A percentile compares a stretch with the other conserved stretches of the same genome.
Evolutionary conservation across 2,329 filamentous ascomycete species (phyloP).

Genomic region (Cordyceps farinosa): DNA sequence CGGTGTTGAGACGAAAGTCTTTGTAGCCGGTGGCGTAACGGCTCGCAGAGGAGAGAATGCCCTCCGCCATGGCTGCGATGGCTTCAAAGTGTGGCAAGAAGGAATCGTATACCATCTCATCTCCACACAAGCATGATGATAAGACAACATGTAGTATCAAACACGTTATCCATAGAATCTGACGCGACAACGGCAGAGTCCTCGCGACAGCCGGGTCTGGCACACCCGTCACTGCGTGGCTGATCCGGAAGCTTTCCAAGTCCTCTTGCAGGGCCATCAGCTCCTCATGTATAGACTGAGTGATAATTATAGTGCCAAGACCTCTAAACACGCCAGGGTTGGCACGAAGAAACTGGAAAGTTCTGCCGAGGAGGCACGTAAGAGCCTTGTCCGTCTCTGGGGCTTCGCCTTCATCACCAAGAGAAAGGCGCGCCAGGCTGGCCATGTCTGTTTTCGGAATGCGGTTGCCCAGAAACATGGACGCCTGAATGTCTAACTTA

Average conservation of each 20-base stretch:
- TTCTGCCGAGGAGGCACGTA: neutral
- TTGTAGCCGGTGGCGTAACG: neutral
- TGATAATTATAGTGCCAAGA: too few species aligned
- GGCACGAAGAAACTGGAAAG: neutral
- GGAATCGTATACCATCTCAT: slow-evolving; percentile 16
- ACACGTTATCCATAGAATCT: slow-evolving; percentile 13
- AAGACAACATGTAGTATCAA: slow-evolving; percentile 8
- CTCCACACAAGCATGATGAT: slow-evolving; percentile 9
- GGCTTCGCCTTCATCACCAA: neutral
- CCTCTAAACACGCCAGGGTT: neutral
- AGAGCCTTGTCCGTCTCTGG: neutral
- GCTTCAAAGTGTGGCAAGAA: slow-evolving; percentile 11
- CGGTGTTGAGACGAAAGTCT: slow-evolving; percentile 15
- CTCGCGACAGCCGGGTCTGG: neutral
- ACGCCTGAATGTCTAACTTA: slow-evolving; percentile 11
- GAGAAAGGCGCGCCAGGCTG: neutral
- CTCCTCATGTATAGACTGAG: neutral
- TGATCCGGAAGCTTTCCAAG: neutral
- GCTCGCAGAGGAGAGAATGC: neutral
- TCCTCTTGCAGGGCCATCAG: neutral
- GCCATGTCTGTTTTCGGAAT: neutral
- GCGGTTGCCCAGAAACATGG: slow-evolving; percentile 8
- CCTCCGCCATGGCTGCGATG: slow-evolving; percentile 13
- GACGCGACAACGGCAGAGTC: neutral
- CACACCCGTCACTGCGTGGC: neutral